Conservation (phyloP, 768 basidiomycete genomes). For the Boletus speciosus region DNA sequence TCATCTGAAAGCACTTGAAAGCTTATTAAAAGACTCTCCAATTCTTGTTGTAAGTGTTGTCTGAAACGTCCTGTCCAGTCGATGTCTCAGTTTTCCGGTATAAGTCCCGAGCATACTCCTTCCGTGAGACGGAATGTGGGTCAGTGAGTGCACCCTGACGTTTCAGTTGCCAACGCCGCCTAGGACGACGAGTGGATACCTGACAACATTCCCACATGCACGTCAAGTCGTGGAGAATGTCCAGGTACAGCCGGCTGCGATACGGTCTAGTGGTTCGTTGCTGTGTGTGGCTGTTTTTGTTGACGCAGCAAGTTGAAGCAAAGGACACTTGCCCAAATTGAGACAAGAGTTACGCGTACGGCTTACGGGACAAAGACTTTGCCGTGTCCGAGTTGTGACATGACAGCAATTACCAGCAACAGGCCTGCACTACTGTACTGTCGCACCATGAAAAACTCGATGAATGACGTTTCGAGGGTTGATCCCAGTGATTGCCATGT, state of each 20-base stretch:
- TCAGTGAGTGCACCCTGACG: not conserved
- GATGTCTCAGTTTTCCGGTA: too few relatives aligned
- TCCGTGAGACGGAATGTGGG: not conserved
- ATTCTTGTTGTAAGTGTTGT: too few relatives aligned
- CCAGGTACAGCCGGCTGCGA: not conserved
- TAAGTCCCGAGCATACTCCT: too few relatives aligned
- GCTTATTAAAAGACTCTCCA: too few relatives aligned
- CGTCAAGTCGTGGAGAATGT: not conserved
- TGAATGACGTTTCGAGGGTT: too few relatives aligned
- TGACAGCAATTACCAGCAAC: not conserved
- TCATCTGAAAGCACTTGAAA: too few relatives aligned
- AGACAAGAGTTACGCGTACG: not conserved
- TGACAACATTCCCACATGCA: not conserved
- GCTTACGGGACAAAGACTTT: too few relatives aligned
- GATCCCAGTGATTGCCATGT: too few relatives aligned
- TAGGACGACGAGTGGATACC: not conserved
- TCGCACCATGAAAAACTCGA: too few relatives aligned
- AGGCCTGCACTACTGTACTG: not conserved
- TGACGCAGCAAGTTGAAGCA: not conserved
- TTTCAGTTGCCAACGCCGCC: not conserved
- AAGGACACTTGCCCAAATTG: not conserved
- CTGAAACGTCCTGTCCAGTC: too few relatives aligned
- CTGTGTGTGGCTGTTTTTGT: not conserved
- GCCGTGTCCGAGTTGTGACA: too few relatives aligned
- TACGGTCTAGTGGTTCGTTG: not conserved